Evolutionary conservation across 345 rosid genomes (phyloP).

Genomic region (Crucihimalaya himalaica): DNA sequence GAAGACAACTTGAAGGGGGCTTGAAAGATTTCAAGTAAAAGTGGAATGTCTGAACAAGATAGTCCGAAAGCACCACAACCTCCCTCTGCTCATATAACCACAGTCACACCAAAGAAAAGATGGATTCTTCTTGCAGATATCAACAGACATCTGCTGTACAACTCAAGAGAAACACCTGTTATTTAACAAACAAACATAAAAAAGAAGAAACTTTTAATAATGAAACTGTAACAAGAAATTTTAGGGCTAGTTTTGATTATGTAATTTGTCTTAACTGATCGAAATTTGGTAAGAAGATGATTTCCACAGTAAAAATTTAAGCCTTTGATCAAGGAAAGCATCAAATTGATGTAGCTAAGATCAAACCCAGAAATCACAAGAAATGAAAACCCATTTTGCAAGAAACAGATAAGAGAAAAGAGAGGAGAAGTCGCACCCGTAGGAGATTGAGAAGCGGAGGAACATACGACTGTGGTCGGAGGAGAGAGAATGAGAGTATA

Average conservation of each 20-base stretch:
- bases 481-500: conserved; percentile 14
- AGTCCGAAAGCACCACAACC: conserved; percentile 61
- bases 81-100: conserved; percentile 65
- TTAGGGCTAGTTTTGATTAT: conserved; percentile 23
- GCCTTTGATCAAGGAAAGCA: neutral
- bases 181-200: neutral
- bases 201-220: neutral
- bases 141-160: conserved; percentile 34
- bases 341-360: neutral
- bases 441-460: conserved; percentile 12
- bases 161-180: neutral
- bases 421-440: conserved; percentile 2
- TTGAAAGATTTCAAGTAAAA: conserved; percentile 39
- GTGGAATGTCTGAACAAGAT: conserved; percentile 56
- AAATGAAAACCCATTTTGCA: conserved; percentile 13
- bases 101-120: conserved; percentile 50
- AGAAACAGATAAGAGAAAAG: conserved; percentile 10
- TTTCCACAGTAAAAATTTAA: neutral
- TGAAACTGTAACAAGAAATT: conserved; percentile 5
- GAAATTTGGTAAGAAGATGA: neutral
- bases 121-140: conserved; percentile 35
- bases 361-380: conserved; percentile 24
- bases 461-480: conserved; percentile 19
- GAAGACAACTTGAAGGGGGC: neutral
- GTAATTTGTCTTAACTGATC: neutral